Conservation (phyloP, 192 early-diverging fungal genomes). For the Coemansia sp. region DNA sequence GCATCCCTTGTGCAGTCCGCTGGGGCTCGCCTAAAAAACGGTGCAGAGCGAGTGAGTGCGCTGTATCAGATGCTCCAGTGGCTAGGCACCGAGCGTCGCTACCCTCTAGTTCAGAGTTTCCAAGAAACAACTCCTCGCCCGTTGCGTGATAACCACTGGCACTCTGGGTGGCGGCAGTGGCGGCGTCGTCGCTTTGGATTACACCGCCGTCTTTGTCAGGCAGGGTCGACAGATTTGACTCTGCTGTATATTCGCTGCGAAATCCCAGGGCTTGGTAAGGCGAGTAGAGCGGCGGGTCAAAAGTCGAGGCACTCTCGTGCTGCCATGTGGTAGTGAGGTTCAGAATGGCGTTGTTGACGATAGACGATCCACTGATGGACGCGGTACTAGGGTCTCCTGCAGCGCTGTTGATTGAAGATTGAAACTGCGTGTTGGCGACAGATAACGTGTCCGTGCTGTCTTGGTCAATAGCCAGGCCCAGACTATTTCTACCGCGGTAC, state of each 20-base stretch:
- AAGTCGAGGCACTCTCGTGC: constrained; percentile 6
- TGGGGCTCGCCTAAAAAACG: constrained; percentile 43
- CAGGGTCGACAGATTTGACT: constrained; percentile 2
- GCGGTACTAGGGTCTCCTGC: not conserved
- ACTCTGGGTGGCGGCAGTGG: not conserved
- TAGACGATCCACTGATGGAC: constrained; percentile 26
- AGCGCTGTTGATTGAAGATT: not conserved
- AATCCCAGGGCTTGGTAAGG: constrained; percentile 19
- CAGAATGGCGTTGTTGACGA: constrained; percentile 48
- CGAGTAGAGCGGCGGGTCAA: constrained; percentile 13
- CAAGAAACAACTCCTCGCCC: not conserved
- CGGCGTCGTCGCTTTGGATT: not conserved
- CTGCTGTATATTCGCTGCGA: constrained; percentile 2
- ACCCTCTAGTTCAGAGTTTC: not conserved
- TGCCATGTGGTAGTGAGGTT: constrained; percentile 35
- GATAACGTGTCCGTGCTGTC: not conserved
- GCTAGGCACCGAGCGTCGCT: not conserved
- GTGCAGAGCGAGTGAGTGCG: not conserved
- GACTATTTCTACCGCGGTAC: constrained; percentile 1
- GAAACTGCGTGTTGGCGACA: not conserved
- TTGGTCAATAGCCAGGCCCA: not conserved
- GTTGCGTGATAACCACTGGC: not conserved
- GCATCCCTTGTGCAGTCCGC: constrained; percentile 25
- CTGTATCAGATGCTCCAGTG: not conserved
- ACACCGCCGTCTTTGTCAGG: not conserved